Evolutionary conservation across 2,329 filamentous ascomycete genomes (phyloP).

Genomic region (Microcyclosporella mali): DNA sequence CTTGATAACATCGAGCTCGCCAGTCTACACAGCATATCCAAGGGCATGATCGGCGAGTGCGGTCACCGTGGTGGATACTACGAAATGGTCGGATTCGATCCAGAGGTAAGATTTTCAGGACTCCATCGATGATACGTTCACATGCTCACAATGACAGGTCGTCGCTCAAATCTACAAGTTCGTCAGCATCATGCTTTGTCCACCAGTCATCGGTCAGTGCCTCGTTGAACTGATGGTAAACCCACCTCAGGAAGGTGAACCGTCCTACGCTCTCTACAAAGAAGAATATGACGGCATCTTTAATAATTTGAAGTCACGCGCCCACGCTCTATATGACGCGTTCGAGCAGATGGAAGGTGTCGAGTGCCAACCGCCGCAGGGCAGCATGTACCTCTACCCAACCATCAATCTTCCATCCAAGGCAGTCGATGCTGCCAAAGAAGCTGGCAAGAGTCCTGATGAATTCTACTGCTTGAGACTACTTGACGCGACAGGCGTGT

Average conservation of each 20-base stretch:
- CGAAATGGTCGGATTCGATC: slow-evolving; percentile 83
- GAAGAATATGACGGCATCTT: slow-evolving; percentile 81
- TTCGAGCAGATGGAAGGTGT: slow-evolving; percentile 96
- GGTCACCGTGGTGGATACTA: slow-evolving; percentile 97
- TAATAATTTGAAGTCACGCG: slow-evolving; percentile 69
- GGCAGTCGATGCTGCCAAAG: slow-evolving; percentile 66
- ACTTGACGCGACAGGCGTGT: slow-evolving; percentile 90
- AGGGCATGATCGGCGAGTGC: slow-evolving; percentile 98
- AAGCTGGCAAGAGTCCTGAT: slow-evolving; percentile 70
- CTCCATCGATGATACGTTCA: background rate
- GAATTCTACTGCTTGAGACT: slow-evolving; percentile 92
- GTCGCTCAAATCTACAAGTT: slow-evolving; percentile 97
- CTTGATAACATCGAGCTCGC: slow-evolving; percentile 85
- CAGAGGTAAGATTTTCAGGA: slow-evolving; percentile 33
- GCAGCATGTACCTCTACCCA: slow-evolving; percentile 98
- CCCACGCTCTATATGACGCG: slow-evolving; percentile 77
- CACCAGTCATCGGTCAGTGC: slow-evolving; percentile 92
- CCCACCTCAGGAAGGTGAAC: slow-evolving; percentile 76
- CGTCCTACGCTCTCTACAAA: slow-evolving; percentile 76
- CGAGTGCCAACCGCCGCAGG: slow-evolving; percentile 80
- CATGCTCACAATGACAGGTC: slow-evolving; percentile 51
- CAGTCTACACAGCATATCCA: slow-evolving; percentile 87
- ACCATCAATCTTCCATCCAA: slow-evolving; percentile 74
- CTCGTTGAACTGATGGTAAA: slow-evolving; percentile 97
- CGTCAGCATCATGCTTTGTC: slow-evolving; percentile 92